These are phyloP conservation scores for Cicer bijugum DNA, from an alignment of 306 rosid genomes.

Conservation along the genomic window DNA sequence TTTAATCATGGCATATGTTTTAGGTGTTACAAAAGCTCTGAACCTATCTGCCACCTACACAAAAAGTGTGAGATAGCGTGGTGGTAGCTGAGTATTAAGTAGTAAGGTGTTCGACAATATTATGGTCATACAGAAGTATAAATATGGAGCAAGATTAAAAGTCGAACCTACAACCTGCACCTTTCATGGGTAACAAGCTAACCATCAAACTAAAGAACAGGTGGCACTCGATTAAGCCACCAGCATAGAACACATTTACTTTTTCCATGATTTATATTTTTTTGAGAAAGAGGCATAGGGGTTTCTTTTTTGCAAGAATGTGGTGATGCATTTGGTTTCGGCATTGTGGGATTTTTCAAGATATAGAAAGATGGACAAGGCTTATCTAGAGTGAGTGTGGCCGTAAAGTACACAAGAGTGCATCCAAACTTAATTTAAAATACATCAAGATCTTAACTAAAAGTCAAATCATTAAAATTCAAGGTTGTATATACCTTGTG, in stretches of 20 bases:
- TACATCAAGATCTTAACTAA: not conserved
- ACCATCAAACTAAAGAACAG: not conserved
- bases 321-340: constrained; percentile 9
- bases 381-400: not conserved
- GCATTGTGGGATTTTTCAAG: constrained; percentile 14
- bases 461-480: not conserved
- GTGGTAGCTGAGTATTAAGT: not conserved
- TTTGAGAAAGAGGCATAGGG: not conserved
- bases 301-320: not conserved
- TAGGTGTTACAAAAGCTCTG: constrained; percentile 28
- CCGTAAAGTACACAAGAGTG: constrained; percentile 13
- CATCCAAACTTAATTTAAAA: constrained; percentile 16
- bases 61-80: constrained; percentile 12
- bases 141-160: too few species aligned
- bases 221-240: not conserved
- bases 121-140: not conserved
- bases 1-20: not conserved
- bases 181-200: not conserved
- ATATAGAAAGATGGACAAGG: constrained; percentile 22
- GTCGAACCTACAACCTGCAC: too few species aligned
- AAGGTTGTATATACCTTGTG: not conserved
- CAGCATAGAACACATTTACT: constrained; percentile 4
- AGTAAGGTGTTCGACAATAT: not conserved
- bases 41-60: not conserved
- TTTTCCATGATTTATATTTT: constrained; percentile 11